Percentiles rank a stretch among this genome's conserved stretches.
phyloP scores from a whole-genome alignment of 2,329 filamentous ascomycete genomes.

The Cladosporium sp. region DNA sequence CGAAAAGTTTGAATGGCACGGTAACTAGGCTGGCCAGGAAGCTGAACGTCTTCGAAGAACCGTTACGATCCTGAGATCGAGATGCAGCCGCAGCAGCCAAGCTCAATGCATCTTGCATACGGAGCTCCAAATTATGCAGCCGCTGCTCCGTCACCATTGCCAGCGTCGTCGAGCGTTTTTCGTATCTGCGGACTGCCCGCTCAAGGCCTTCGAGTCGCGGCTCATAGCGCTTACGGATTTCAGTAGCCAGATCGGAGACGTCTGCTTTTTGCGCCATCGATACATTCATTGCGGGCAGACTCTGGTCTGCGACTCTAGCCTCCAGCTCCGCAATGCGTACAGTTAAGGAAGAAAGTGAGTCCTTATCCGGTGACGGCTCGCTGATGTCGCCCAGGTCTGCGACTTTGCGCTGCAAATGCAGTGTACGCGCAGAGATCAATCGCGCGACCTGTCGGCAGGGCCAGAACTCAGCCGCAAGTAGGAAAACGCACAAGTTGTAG shows the following conservation, averaged over 20 bases:
- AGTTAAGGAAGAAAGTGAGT: constrained; percentile 19
- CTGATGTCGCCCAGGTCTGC: constrained; percentile 23
- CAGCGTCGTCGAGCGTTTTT: constrained; percentile 75
- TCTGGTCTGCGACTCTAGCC: constrained; percentile 23
- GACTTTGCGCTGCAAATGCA: constrained; percentile 73
- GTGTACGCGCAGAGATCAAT: constrained; percentile 69
- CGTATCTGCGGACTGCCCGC: constrained; percentile 80
- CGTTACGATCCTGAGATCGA: constrained; percentile 14
- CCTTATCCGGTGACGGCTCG: not conserved
- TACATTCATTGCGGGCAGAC: constrained; percentile 19
- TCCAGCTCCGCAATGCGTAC: constrained; percentile 28
- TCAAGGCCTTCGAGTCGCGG: constrained; percentile 84
- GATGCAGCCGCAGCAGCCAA: constrained; percentile 69
- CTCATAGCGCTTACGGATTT: constrained; percentile 60
- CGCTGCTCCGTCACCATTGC: constrained; percentile 70
- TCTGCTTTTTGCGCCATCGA: constrained; percentile 28
- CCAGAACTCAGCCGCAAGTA: constrained; percentile 78
- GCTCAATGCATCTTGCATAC: constrained; percentile 69
- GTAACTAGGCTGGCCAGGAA: constrained; percentile 2
- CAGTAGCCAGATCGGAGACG: constrained; percentile 34
- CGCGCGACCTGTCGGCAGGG: constrained; percentile 76
- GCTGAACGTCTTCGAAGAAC: not conserved
- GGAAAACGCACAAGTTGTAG: constrained; percentile 86
- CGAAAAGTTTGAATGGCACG: not conserved
- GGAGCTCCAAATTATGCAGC: constrained; percentile 63